Conservation (phyloP, 768 basidiomycete genomes). For the Amylocystis lapponica region DNA sequence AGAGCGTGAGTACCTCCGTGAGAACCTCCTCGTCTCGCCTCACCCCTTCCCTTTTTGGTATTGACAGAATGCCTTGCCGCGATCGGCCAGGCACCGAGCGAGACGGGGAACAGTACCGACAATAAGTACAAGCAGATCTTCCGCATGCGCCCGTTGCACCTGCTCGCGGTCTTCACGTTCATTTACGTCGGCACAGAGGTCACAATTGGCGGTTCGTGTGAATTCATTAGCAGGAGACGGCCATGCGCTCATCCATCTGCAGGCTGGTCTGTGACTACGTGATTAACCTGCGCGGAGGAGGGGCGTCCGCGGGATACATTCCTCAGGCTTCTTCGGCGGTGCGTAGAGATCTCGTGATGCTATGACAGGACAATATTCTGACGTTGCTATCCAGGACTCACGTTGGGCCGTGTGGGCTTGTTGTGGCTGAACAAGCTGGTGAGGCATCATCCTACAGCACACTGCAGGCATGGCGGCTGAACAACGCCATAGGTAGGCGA, state of each 20-base stretch:
- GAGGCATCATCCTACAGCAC: background rate
- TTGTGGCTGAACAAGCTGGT: conserved; percentile 45
- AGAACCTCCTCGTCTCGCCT: background rate
- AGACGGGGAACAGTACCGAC: conserved; percentile 20
- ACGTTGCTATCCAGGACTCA: conserved; percentile 32
- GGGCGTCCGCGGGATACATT: conserved; percentile 44
- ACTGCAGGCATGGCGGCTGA: too few species aligned
- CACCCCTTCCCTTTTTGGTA: background rate
- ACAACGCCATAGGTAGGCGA: conserved; percentile 30
- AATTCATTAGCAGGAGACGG: too few species aligned
- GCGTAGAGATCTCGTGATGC: too few species aligned
- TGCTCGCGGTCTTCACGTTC: conserved; percentile 37
- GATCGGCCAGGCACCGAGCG: conserved; percentile 43
- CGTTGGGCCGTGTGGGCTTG: conserved; percentile 45
- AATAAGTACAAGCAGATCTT: conserved; percentile 45
- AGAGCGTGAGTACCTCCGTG: conserved; percentile 54
- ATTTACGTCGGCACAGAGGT: conserved; percentile 39
- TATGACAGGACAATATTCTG: background rate
- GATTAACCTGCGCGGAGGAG: conserved; percentile 38
- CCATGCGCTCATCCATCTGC: background rate
- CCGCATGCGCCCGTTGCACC: conserved; percentile 31
- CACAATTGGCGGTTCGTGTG: conserved; percentile 30
- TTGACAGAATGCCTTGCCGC: conserved; percentile 44
- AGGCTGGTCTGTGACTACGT: conserved; percentile 58
- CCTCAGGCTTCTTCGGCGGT: conserved; percentile 44